These are phyloP conservation scores for Penicillium sp. DNA, from an alignment of 2,329 filamentous ascomycete species.

Conservation along the genomic window DNA sequence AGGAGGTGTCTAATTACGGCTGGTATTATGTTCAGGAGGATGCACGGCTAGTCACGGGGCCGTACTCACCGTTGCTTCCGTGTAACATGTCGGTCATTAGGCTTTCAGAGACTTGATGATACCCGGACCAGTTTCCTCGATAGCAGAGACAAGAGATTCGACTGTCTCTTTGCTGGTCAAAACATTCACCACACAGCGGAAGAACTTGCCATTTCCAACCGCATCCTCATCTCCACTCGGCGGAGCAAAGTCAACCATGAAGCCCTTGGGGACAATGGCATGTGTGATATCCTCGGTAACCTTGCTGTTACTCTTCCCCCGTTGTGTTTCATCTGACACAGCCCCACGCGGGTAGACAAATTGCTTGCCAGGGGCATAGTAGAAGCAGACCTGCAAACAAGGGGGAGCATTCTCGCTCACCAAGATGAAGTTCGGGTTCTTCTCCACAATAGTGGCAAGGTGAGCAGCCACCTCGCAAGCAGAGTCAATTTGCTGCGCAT, in stretches of 20 bases:
- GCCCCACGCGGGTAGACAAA: conserved; percentile 41
- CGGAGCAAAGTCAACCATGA: conserved; percentile 69
- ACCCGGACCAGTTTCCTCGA: conserved; percentile 51
- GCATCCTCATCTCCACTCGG: conserved; percentile 50
- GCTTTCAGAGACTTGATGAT: conserved; percentile 32
- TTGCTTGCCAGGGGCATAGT: conserved; percentile 66
- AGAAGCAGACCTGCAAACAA: conserved; percentile 94
- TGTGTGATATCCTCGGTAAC: conserved; percentile 58
- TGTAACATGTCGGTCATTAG: neutral
- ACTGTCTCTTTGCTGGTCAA: conserved; percentile 61
- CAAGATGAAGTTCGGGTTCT: conserved; percentile 64
- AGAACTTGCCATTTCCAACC: conserved; percentile 62
- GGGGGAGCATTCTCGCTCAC: conserved; percentile 76
- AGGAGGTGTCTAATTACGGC: neutral
- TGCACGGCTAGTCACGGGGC: neutral
- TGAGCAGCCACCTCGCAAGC: conserved; percentile 72
- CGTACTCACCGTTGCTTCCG: neutral
- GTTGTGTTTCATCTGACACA: conserved; percentile 36
- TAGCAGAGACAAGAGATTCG: conserved; percentile 61
- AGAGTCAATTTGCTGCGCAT: conserved; percentile 67
- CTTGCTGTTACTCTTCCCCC: conserved; percentile 53
- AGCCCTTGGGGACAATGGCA: conserved; percentile 59
- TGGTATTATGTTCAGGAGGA: neutral
- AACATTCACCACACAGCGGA: conserved; percentile 68
- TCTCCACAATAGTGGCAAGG: conserved; percentile 62